phyloP scores from a whole-genome alignment of 2,329 filamentous ascomycete genomes.

The Cytospora schulzeri region DNA sequence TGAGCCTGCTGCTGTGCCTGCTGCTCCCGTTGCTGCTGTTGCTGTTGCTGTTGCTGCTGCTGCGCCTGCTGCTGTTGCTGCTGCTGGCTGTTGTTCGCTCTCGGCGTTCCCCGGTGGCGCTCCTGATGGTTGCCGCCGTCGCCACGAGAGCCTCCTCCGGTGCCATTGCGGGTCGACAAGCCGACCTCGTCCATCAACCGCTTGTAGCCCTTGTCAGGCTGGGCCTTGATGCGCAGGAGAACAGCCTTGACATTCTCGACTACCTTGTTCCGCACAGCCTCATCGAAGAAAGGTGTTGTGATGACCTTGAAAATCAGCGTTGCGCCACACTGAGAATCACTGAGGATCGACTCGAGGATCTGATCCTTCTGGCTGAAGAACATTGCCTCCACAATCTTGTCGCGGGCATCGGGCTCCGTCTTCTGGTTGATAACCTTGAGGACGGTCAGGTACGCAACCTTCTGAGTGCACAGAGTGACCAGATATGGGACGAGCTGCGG shows the following conservation, averaged over 20 bases:
- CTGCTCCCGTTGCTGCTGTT: slow-evolving; percentile 28
- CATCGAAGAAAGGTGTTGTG: slow-evolving; percentile 96
- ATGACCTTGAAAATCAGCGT: slow-evolving; percentile 98
- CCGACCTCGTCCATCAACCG: slow-evolving; percentile 98
- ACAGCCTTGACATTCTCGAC: slow-evolving; percentile 91
- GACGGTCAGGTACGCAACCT: slow-evolving; percentile 95
- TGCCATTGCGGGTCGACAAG: slow-evolving; percentile 66
- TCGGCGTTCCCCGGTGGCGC: slow-evolving; percentile 58
- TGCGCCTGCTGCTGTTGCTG: slow-evolving; percentile 34
- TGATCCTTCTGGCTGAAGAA: slow-evolving; percentile 91
- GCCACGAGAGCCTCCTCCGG: slow-evolving; percentile 45
- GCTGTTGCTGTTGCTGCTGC: slow-evolving; percentile 30
- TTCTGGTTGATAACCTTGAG: slow-evolving; percentile 99
- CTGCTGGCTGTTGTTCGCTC: slow-evolving; percentile 51
- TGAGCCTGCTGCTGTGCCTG: slow-evolving; percentile 30
- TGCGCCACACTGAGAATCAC: slow-evolving; percentile 87
- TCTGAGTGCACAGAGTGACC: slow-evolving; percentile 95
- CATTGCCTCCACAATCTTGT: slow-evolving; percentile 84
- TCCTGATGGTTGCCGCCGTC: slow-evolving; percentile 51
- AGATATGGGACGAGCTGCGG: slow-evolving; percentile 90
- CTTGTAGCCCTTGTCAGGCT: slow-evolving; percentile 95
- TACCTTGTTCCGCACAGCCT: slow-evolving; percentile 82
- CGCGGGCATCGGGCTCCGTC: slow-evolving; percentile 87
- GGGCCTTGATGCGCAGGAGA: slow-evolving; percentile 85
- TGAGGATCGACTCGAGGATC: slow-evolving; percentile 84